phyloP scores from a whole-genome alignment of 2,329 filamentous ascomycete species.

The Achaetomium macrosporum region DNA sequence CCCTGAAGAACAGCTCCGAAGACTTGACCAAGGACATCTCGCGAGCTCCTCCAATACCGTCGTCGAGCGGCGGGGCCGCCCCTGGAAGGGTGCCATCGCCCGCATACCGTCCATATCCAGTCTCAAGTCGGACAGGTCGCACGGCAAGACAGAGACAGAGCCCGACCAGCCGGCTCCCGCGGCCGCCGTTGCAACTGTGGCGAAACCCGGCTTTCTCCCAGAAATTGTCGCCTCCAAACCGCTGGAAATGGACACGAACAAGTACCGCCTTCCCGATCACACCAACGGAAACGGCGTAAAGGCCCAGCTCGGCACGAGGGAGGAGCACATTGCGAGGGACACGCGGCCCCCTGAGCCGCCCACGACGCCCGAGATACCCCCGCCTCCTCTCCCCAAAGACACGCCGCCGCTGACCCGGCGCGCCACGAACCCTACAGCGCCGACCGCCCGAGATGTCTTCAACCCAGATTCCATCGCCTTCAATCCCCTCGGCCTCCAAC shows the following conservation, averaged over 20 bases:
- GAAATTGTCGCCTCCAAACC: constrained; percentile 47
- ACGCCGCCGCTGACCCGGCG: constrained; percentile 37
- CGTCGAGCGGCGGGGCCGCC: constrained; percentile 61
- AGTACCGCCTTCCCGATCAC: constrained; percentile 68
- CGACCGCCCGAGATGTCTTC: constrained; percentile 33
- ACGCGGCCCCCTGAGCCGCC: constrained; percentile 37
- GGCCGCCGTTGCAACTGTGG: constrained; percentile 24
- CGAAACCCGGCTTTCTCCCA: constrained; percentile 39
- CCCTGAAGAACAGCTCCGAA: constrained; percentile 62
- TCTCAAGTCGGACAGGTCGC: constrained; percentile 24
- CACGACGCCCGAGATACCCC: constrained; percentile 28
- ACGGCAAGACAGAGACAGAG: constrained; percentile 17
- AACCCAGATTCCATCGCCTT: constrained; percentile 53
- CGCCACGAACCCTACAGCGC: constrained; percentile 25
- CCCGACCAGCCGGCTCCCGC: constrained; percentile 28
- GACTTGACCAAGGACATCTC: constrained; percentile 62
- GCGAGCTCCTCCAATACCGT: constrained; percentile 45
- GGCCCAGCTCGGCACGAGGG: constrained; percentile 50
- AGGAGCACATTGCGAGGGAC: constrained; percentile 52
- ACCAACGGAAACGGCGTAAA: constrained; percentile 63
- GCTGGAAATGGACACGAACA: constrained; percentile 64
- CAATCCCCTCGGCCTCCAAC: constrained; percentile 57
- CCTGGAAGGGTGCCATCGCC: constrained; percentile 63
- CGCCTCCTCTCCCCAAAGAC: constrained; percentile 49
- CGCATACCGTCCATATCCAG: constrained; percentile 39